Evolutionary conservation across 768 basidiomycete species (phyloP).

Genomic region (Steccherinum ochraceum): DNA sequence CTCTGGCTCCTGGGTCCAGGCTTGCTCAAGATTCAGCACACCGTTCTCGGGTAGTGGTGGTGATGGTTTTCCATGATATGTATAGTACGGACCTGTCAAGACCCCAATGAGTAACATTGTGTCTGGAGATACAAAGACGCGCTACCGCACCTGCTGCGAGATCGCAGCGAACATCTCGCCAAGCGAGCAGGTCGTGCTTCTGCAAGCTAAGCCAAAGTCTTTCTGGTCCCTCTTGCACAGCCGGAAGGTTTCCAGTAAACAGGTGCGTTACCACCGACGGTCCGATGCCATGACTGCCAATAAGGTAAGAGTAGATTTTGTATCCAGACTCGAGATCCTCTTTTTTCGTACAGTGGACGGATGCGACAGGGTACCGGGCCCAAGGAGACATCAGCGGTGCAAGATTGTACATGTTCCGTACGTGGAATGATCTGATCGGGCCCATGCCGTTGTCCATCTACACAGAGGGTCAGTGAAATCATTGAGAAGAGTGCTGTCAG

Average conservation of each 20-base stretch:
- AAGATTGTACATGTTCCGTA: constrained; percentile 10
- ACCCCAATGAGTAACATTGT: too few relatives aligned
- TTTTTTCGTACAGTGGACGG: not conserved
- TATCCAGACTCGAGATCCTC: not conserved
- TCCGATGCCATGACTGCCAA: constrained; percentile 1
- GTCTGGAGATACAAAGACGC: too few relatives aligned
- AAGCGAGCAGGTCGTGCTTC: constrained; percentile 1
- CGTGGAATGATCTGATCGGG: constrained; percentile 7
- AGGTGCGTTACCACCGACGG: constrained; percentile 4
- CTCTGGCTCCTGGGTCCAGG: too few relatives aligned
- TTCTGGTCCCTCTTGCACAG: constrained; percentile 2
- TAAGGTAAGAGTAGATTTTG: not conserved
- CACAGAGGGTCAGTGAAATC: not conserved
- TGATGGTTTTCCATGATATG: not conserved
- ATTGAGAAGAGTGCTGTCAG: not conserved
- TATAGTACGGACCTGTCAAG: too few relatives aligned
- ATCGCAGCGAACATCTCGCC: too few relatives aligned
- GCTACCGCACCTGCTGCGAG: too few relatives aligned
- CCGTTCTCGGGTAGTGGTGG: too few relatives aligned
- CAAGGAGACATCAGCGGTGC: constrained; percentile 3
- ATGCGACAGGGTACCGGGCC: constrained; percentile 5
- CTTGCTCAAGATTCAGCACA: too few relatives aligned
- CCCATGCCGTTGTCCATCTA: constrained; percentile 7
- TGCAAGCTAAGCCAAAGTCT: constrained; percentile 8
- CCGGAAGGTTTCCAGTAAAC: constrained; percentile 10